phyloP scores from a whole-genome alignment of 1,284 basidiomycete genomes.

The Rhodotorula sp. region DNA sequence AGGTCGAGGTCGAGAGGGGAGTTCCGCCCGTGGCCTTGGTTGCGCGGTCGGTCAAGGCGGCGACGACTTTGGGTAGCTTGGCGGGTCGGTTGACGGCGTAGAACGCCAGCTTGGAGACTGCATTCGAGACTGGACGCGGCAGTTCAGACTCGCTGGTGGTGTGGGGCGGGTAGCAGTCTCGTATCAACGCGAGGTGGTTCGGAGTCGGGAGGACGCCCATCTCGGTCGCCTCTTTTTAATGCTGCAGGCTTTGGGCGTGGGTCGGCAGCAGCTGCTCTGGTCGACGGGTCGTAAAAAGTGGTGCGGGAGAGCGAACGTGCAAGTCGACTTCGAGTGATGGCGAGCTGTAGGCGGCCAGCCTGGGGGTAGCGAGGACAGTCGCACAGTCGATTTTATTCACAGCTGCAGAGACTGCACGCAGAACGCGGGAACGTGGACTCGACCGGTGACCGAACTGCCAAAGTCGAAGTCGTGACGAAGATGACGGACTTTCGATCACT shows the following conservation, averaged over 20 bases:
- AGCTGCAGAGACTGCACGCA: too few species aligned
- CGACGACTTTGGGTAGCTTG: conserved; percentile 81
- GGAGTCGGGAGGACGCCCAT: conserved; percentile 59
- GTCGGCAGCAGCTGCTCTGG: background rate
- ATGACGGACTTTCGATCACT: too few species aligned
- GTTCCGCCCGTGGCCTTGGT: conserved; percentile 55
- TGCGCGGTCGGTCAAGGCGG: conserved; percentile 77
- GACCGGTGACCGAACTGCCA: too few species aligned
- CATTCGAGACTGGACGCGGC: conserved; percentile 71
- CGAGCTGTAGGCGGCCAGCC: background rate
- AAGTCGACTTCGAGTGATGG: background rate
- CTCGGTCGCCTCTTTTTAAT: background rate
- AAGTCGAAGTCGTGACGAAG: too few species aligned
- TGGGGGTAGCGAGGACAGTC: too few species aligned
- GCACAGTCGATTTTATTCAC: too few species aligned
- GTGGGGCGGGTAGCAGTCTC: conserved; percentile 76
- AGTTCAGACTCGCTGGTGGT: conserved; percentile 59
- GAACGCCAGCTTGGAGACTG: conserved; percentile 86
- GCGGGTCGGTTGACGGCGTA: conserved; percentile 87
- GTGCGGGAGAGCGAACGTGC: background rate
- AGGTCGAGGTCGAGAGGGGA: too few species aligned
- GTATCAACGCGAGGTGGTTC: conserved; percentile 81
- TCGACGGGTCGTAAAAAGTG: background rate
- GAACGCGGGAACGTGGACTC: too few species aligned
- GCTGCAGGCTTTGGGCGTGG: background rate